These are phyloP conservation scores for Talaromyces sp. DNA, from an alignment of 2,329 filamentous ascomycete species.

Conservation along the genomic window DNA sequence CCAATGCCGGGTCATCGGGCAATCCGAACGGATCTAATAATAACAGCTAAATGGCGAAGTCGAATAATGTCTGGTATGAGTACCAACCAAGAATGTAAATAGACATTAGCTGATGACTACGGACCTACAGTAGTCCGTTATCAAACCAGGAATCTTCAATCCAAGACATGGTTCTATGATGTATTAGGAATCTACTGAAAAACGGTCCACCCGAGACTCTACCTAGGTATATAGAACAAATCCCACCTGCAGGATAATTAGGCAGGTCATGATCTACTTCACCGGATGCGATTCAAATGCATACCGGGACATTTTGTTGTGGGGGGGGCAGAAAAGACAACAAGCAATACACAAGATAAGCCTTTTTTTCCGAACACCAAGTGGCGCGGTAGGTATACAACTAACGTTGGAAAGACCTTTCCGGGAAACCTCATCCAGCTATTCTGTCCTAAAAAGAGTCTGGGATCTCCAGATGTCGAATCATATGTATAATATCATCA, in stretches of 20 bases:
- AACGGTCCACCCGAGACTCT: background rate
- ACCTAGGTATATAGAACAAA: background rate
- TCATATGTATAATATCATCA: constrained; percentile 1
- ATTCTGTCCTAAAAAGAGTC: background rate
- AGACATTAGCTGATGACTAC: background rate
- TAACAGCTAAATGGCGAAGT: background rate
- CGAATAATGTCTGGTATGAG: background rate
- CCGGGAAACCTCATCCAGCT: background rate
- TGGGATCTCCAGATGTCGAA: background rate
- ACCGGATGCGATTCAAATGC: background rate
- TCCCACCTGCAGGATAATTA: background rate
- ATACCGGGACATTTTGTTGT: background rate
- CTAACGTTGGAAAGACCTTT: background rate
- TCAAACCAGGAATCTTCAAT: background rate
- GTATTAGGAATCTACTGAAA: background rate
- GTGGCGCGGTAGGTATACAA: background rate
- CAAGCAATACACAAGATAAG: background rate
- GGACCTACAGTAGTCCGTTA: background rate
- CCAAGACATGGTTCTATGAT: background rate
- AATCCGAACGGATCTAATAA: background rate
- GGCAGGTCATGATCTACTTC: background rate
- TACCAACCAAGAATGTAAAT: background rate
- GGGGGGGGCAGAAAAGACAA: constrained; percentile 9
- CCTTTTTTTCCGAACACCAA: background rate
- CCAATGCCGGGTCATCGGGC: background rate